A percentile compares a stretch with the other conserved stretches of the same genome.
phyloP scores from a whole-genome alignment of 2,329 filamentous ascomycete species.

The Fusarium transvaalense region DNA sequence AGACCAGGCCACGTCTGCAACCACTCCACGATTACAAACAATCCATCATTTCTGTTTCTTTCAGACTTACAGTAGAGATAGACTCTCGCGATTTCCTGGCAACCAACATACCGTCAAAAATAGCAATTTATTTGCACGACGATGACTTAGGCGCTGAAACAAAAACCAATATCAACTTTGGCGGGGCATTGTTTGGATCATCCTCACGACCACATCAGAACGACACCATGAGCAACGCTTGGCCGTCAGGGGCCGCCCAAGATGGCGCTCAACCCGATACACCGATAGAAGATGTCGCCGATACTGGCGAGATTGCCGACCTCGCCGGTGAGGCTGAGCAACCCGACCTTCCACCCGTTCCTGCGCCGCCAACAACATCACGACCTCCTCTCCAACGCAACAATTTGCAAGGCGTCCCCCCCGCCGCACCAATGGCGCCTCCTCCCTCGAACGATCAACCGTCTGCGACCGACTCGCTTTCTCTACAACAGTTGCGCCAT shows the following conservation, averaged over 20 bases:
- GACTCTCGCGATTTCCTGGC: neutral
- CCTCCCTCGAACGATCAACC: constrained; percentile 50
- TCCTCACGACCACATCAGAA: constrained; percentile 26
- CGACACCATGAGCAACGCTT: constrained; percentile 60
- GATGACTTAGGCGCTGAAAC: constrained; percentile 35
- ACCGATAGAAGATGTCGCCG: constrained; percentile 56
- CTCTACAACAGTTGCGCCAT: constrained; percentile 77
- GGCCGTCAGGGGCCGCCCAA: constrained; percentile 55
- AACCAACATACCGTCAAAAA: constrained; percentile 4
- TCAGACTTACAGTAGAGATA: neutral
- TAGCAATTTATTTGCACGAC: constrained; percentile 16
- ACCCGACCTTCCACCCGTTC: constrained; percentile 54
- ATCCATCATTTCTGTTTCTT: constrained; percentile 14
- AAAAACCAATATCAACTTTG: constrained; percentile 34
- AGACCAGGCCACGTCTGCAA: constrained; percentile 29
- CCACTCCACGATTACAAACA: constrained; percentile 21
- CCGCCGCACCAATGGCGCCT: constrained; percentile 49
- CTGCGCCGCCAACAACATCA: constrained; percentile 44
- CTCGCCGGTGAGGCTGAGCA: constrained; percentile 53
- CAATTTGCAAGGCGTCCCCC: constrained; percentile 43
- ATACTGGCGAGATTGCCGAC: constrained; percentile 55
- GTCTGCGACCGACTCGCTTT: constrained; percentile 75
- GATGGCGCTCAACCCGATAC: constrained; percentile 49
- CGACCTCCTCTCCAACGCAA: constrained; percentile 50
- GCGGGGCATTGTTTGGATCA: constrained; percentile 45